Base-by-base conservation (phyloP, 2,329 filamentous ascomycete species). In the Septoria linicola region DNA sequence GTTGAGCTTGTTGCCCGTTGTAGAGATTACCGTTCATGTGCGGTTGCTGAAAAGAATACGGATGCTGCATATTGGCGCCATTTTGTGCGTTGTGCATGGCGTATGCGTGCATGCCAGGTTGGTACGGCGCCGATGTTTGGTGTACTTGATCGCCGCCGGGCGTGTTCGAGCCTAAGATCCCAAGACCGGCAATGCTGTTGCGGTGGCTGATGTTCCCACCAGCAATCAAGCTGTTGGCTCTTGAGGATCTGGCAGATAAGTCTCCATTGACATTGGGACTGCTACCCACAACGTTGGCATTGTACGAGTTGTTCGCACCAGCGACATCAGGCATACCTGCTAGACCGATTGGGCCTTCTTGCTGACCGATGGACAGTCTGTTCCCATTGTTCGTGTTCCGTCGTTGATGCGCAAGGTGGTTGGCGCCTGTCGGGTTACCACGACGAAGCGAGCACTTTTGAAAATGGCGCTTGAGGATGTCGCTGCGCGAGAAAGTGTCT, bases 381-480 rank as follows among this genome's bases (percentile, higher is more conserved):
- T 67, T 68, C 45, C 50, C 58, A 32, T 57, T 81, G 79, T 64
- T 82, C 80, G 75, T 64, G 72, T 68, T 69, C 34, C 66, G 65
- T 27, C 66, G 65, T 55, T 69, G 67, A 41, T 96, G 90, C 62
- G 91, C 95, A 72, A 99, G 74, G 75, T 99, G 93, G 67, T 88
- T 96, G 58, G 89, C 89, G 63, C 91, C 91, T 13, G 90, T 96
- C 48, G 93, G 92, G 73, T 97, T 97, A 52, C 93, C 93, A 68
- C 93, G 86, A 65, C 93, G 85, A 60, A 96, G 89, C 32, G 93
- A 96, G 76, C 93, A 99, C 78, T 99, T 99, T 73, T 96, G 91
- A 75, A 97, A 99, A 75, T 99, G 93, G 60, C 93, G 89, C 79
- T 99, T 99, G 66, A 99, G 77, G 60, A 99, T 97, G 69, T 99